Base-by-base conservation (phyloP, 1,284 basidiomycete genomes). In the Anthracocystis panici-leucophaei region DNA sequence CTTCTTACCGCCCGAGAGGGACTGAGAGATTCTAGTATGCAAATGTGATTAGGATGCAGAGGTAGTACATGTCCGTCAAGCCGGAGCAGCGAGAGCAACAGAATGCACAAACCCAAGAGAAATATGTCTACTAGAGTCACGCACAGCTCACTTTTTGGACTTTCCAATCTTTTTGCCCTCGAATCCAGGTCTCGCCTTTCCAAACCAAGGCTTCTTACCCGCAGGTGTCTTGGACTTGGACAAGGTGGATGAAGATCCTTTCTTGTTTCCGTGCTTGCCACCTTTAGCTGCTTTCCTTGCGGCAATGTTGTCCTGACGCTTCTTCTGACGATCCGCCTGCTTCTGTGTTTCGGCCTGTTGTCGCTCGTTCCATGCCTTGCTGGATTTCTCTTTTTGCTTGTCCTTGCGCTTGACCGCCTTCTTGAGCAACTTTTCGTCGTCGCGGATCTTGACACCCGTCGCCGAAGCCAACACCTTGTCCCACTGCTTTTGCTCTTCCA, bases 371-470 rank as follows among this genome's bases (percentile, higher is more conserved):
- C 83, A 84, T 14, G 70, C 77, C 50, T 73, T 78, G 42, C 67
- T 60, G 54, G 81, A 82, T 57, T 83, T 83, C 11, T 71, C 72
- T 67, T 83, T 84, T 11, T 65, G 63, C 65, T 82, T 81, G 31
- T 84, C 83, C 52, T 77, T 79, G 29, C 72, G 71, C 73, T 83
- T 83, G 40, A 66, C 71, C 20, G 79, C 79, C 61, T 83, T 82
- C 50, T 82, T 81, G 27, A 84, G 69, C 60, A 82, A 40, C 60
- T 67, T 65, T 27, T 83, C 83, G 59, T 84, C 82, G 58, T 84
- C 82, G 41, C 82, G 80, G 38, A 84, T 79, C 72, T 81, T 82
- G 63, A 82, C 77, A 35, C 83, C 83, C 41, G 75, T 64, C 1
- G 83, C 78, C 3, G 79, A 78, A 1, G 82, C 82, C 29, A 80